Evolutionary conservation across 441 rosid genomes (phyloP).

Genomic region (Omphalea diandra): DNA sequence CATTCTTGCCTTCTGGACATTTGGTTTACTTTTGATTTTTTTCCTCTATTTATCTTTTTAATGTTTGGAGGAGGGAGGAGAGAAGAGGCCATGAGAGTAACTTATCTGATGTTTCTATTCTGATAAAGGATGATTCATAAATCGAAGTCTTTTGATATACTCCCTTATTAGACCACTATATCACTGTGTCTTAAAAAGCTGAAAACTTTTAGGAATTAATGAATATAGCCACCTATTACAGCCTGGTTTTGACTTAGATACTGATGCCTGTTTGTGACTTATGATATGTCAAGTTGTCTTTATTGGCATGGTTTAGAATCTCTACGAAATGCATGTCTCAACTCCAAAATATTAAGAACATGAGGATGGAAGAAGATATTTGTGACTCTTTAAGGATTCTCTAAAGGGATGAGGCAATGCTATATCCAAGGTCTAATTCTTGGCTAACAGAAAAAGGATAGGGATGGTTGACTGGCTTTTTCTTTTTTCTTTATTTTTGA

Average conservation of each 20-base stretch:
- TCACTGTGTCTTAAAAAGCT: not conserved
- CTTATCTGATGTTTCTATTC: not conserved
- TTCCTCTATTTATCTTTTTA: too few species aligned
- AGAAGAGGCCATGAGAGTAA: not conserved
- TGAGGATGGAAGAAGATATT: not conserved
- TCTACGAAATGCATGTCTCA: not conserved
- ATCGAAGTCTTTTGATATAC: not conserved
- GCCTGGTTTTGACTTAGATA: too few species aligned
- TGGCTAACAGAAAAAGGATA: constrained; percentile 1
- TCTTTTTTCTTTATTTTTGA: not conserved
- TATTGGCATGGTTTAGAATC: not conserved
- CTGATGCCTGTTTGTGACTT: not conserved
- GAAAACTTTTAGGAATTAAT: not conserved
- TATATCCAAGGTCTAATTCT: not conserved
- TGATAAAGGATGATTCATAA: not conserved
- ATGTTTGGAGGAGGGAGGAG: not conserved
- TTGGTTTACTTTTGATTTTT: not conserved
- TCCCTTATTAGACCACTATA: not conserved
- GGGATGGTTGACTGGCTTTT: not conserved
- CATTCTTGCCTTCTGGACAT: not conserved
- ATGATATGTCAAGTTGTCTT: not conserved
- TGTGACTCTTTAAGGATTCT: not conserved
- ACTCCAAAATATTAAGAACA: constrained; percentile 1
- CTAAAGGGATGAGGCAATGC: not conserved
- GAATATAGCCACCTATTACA: too few species aligned